Percentiles rank a stretch among this genome's conserved stretches.
Conservation (phyloP, 352 stramenopile genomes). For the Phytophthora capsici region DNA sequence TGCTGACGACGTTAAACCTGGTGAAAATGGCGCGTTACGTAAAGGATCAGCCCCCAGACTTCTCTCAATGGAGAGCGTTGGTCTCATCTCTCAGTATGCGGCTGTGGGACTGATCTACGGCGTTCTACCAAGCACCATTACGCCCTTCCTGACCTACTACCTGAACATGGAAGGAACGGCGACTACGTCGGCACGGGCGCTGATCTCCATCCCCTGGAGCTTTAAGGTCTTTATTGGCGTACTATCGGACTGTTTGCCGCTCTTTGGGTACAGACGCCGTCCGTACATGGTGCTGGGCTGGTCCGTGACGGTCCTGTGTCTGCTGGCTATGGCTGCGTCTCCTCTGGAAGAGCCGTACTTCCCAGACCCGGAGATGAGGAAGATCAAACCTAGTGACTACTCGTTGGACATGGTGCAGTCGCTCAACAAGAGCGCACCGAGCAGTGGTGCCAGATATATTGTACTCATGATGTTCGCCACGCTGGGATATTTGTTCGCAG, state of each 20-base stretch:
- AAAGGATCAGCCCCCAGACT: slow-evolving; percentile 37
- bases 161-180: slow-evolving; percentile 55
- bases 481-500: slow-evolving; percentile 60
- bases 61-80: slow-evolving; percentile 42
- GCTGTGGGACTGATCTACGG: slow-evolving; percentile 52
- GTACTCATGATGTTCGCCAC: slow-evolving; percentile 60
- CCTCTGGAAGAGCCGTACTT: slow-evolving; percentile 50
- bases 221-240: slow-evolving; percentile 68
- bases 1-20: neutral
- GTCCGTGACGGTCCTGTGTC: slow-evolving; percentile 41
- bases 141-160: slow-evolving; percentile 58
- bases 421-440: slow-evolving; percentile 45
- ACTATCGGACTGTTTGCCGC: slow-evolving; percentile 53
- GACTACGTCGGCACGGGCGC: slow-evolving; percentile 45
- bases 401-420: slow-evolving; percentile 37
- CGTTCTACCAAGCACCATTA: slow-evolving; percentile 52
- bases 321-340: slow-evolving; percentile 45
- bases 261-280: slow-evolving; percentile 55
- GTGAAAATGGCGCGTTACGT: slow-evolving; percentile 37
- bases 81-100: slow-evolving; percentile 56
- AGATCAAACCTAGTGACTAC: slow-evolving; percentile 41
- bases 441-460: slow-evolving; percentile 50
- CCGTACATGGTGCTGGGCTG: slow-evolving; percentile 68
- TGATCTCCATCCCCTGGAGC: slow-evolving; percentile 60
- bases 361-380: slow-evolving; percentile 35